Evolutionary conservation across 345 rosid species (phyloP), one percentile per base, ranked within the genome.

Genomic region (Dimocarpus longan): DNA sequence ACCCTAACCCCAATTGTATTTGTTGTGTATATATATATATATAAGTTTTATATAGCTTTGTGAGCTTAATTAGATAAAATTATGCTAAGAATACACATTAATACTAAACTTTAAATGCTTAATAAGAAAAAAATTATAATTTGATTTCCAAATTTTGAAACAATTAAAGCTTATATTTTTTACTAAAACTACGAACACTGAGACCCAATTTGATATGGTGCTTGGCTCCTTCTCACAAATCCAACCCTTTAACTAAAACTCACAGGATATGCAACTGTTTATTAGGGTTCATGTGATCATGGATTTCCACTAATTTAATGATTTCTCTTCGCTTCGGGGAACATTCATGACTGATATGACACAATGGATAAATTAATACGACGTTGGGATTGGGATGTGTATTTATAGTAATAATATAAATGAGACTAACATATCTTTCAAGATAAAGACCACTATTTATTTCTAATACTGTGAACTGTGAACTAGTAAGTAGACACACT

Each of bases 321-420:
- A 72, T 75, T 79, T 79, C 76, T 69, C 76, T 80, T 68, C 37
- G 37, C 72, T 68, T 80, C 75, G 43, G 82, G 87, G 84, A 62
- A 81, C 86, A 82, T 46, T 21, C 15, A 62, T 72, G 74, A 78
- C 70, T 75, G 85, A 79, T 26, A 71, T 63, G 87, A 80, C 84
- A 80, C 78, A 78, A 37, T 68, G 46, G 66, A 76, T 76, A 85
- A 66, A 76, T 66, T 32, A 69, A 76, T 73, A 69, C 74, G 66
- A 73, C 63, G 44, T 65, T 64, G 65, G 69, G 4, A 32, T 78
- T 78, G 73, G 43, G 43, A 70, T 40, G 76, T 18, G 19, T 16
- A 56, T 56, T 4, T 56, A 63, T 76, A 59, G 52, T 46, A 46
- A 46, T 46, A 46, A 46, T 46, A 46, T 46, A 48, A 68, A 84